phyloP scores from a whole-genome alignment of 306 rosid species.

The Cercis canadensis region DNA sequence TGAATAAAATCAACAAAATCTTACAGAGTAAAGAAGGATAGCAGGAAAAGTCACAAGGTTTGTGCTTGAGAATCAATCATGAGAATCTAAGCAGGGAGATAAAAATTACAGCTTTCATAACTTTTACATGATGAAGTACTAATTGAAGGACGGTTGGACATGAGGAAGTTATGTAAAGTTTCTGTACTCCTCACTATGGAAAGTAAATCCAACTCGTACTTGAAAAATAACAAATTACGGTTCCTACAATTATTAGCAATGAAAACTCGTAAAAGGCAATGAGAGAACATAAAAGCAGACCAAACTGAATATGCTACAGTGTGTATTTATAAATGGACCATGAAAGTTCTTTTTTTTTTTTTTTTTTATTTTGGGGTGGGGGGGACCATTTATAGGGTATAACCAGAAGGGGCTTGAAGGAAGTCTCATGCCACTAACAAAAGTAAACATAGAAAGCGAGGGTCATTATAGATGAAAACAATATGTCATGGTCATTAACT shows the following conservation, averaged over 20 bases:
- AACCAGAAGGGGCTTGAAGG: no score
- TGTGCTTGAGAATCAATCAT: conserved; percentile 20
- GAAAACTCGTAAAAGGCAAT: no score
- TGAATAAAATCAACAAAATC: no score
- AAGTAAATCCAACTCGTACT: conserved; percentile 26
- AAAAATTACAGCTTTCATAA: neutral
- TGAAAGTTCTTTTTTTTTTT: no score
- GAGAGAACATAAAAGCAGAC: neutral
- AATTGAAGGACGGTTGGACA: conserved; percentile 25
- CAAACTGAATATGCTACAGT: no score
- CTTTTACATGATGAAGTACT: no score
- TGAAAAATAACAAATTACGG: neutral
- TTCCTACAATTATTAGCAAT: neutral
- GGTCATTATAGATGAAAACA: conserved; percentile 30
- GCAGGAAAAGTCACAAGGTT: conserved; percentile 37
- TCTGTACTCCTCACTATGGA: conserved; percentile 27
- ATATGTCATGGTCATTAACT: conserved; percentile 29
- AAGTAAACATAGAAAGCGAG: conserved; percentile 10
- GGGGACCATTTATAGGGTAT: conserved; percentile 17
- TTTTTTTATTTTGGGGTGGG: no score
- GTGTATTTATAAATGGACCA: conserved; percentile 28
- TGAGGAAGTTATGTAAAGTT: conserved; percentile 41
- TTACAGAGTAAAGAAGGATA: no score
- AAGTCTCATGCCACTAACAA: neutral
- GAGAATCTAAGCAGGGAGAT: neutral